These are phyloP conservation scores for Tolypocladium ophioglossoides DNA, from an alignment of 2,329 filamentous ascomycete genomes.

Conservation along the genomic window DNA sequence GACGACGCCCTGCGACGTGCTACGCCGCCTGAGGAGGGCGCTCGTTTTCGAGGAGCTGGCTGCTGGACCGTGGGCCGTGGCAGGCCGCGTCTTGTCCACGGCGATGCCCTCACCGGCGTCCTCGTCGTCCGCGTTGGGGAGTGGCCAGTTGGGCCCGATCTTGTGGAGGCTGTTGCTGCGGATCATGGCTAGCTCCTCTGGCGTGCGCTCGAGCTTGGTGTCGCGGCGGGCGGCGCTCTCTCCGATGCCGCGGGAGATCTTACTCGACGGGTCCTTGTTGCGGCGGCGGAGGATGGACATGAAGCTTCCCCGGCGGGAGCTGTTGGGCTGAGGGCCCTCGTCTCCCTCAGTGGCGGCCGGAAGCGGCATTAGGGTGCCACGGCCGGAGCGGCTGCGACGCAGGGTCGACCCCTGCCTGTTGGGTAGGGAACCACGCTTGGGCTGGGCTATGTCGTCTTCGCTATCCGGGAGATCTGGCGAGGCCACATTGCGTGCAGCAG, in stretches of 20 bases:
- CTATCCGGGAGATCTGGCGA: conserved; percentile 52
- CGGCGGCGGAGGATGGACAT: conserved; percentile 56
- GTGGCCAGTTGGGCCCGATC: conserved; percentile 22
- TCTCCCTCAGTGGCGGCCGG: conserved; percentile 7
- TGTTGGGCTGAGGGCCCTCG: neutral
- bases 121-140: conserved; percentile 19
- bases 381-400: conserved; percentile 31
- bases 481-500: conserved; percentile 29
- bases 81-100: conserved; percentile 19
- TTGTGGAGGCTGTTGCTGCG: conserved; percentile 23
- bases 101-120: conserved; percentile 14
- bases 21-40: conserved; percentile 24
- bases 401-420: conserved; percentile 16
- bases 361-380: conserved; percentile 20
- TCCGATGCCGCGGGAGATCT: conserved; percentile 40
- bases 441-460: conserved; percentile 33
- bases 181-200: conserved; percentile 39
- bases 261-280: conserved; percentile 39
- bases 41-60: conserved; percentile 11
- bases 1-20: conserved; percentile 22
- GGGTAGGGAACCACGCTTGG: conserved; percentile 5
- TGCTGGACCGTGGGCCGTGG: conserved; percentile 21
- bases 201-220: conserved; percentile 48
- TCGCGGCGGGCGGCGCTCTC: conserved; percentile 54
- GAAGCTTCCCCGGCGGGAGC: conserved; percentile 34